A percentile compares a stretch with the other conserved stretches of the same genome.
Evolutionary conservation across 2,329 filamentous ascomycete species (phyloP).

Genomic region (Colletotrichum sp.): DNA sequence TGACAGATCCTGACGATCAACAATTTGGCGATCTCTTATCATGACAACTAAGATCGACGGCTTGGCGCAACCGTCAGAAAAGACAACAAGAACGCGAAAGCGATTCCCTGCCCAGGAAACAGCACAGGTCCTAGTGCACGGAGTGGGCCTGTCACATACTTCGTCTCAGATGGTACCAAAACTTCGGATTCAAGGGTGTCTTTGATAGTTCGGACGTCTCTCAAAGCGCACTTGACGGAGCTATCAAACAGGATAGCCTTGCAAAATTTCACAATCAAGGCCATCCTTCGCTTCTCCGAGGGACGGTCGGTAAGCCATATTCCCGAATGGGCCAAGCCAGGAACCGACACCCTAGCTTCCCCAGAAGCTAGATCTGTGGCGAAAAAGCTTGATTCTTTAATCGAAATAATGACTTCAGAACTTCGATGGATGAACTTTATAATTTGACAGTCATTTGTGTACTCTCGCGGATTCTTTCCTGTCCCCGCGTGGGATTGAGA

Average conservation of each 20-base stretch:
- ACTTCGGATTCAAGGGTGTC: neutral
- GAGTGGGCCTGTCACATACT: neutral
- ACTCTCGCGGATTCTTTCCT: neutral
- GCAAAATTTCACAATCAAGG: neutral
- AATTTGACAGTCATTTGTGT: neutral
- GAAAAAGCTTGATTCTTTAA: neutral
- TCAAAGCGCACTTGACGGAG: neutral
- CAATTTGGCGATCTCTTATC: neutral
- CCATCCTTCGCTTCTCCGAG: neutral
- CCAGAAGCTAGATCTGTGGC: neutral
- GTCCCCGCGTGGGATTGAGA: neutral
- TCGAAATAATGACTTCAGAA: neutral
- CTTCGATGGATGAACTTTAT: neutral
- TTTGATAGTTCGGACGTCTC: conserved; percentile 2
- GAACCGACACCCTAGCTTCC: neutral
- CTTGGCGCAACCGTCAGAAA: neutral
- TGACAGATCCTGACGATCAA: neutral
- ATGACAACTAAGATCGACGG: neutral
- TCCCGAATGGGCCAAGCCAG: neutral
- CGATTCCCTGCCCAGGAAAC: neutral
- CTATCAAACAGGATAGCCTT: neutral
- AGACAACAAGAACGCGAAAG: neutral
- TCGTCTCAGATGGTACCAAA: neutral
- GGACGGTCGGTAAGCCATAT: neutral
- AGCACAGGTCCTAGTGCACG: neutral